Evolutionary conservation across 768 basidiomycete species (phyloP).

Genomic region (Suillus cothurnatus): DNA sequence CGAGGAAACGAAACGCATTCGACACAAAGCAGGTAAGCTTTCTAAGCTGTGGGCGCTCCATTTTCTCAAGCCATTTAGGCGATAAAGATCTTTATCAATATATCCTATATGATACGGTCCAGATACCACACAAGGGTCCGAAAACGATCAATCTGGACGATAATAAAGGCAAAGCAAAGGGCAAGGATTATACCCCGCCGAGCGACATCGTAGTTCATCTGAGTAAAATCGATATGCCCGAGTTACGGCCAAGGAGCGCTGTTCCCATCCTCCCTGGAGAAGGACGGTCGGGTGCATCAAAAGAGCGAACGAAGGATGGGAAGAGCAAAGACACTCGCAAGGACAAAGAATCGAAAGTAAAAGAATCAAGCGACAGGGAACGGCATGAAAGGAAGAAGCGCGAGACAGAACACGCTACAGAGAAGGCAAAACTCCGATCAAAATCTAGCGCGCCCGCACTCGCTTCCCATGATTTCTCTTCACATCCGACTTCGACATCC

Average conservation of each 20-base stretch:
- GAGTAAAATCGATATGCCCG: slow-evolving; percentile 88
- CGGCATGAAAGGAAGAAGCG: slow-evolving; percentile 33
- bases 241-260: slow-evolving; percentile 58
- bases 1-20: slow-evolving; percentile 75
- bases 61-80: slow-evolving; percentile 44
- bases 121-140: slow-evolving; percentile 52
- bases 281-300: not conserved
- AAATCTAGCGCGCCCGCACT: slow-evolving; percentile 11
- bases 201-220: slow-evolving; percentile 70
- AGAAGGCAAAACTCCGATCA: slow-evolving; percentile 35
- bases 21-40: slow-evolving; percentile 70
- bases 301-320: slow-evolving; percentile 4
- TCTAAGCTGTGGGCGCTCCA: not conserved
- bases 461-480: slow-evolving; percentile 11
- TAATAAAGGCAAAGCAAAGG: slow-evolving; percentile 40
- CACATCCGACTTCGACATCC: slow-evolving; percentile 19
- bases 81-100: slow-evolving; percentile 74
- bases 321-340: not conserved
- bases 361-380: slow-evolving; percentile 19
- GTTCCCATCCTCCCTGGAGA: slow-evolving; percentile 19
- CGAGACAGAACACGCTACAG: slow-evolving; percentile 40
- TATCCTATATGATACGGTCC: slow-evolving; percentile 64
- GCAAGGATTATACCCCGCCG: slow-evolving; percentile 65
- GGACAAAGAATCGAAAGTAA: slow-evolving; percentile 1
- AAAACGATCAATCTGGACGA: slow-evolving; percentile 68